Conservation (phyloP, 139 green algal species). For the Picochlorum sp. region DNA sequence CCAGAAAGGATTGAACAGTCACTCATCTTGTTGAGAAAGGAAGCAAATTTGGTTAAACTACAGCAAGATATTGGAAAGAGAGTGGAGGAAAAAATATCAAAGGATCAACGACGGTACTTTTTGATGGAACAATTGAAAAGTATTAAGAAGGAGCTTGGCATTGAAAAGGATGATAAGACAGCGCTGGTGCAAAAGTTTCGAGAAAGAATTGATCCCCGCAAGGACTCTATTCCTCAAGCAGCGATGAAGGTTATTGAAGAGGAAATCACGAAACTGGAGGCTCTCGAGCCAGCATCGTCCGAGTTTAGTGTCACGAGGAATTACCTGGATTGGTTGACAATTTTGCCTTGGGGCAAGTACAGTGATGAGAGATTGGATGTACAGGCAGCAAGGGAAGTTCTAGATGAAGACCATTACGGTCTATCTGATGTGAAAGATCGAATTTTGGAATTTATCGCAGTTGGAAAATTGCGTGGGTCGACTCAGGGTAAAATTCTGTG, state of each 20-base stretch:
- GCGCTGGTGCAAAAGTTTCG: conserved; percentile 72
- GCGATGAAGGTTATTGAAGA: conserved; percentile 66
- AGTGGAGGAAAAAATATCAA: conserved; percentile 95
- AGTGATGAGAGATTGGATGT: conserved; percentile 82
- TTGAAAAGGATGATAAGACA: conserved; percentile 96
- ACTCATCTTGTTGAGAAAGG: conserved; percentile 91
- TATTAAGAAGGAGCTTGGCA: conserved; percentile 96
- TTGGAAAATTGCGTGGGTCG: conserved; percentile 64
- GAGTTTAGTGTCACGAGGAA: conserved; percentile 97
- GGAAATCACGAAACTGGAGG: conserved; percentile 83
- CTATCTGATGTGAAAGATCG: conserved; percentile 92
- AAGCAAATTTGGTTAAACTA: conserved; percentile 92
- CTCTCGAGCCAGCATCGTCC: conserved; percentile 72
- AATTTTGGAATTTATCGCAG: conserved; percentile 97
- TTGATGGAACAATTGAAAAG: conserved; percentile 96
- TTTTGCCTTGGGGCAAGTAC: conserved; percentile 77
- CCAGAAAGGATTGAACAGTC: conserved; percentile 54
- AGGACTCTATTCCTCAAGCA: conserved; percentile 29
- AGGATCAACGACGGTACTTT: conserved; percentile 92
- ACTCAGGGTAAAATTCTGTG: conserved; percentile 92
- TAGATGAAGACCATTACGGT: conserved; percentile 95
- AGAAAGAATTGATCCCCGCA: conserved; percentile 33
- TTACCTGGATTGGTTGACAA: conserved; percentile 97
- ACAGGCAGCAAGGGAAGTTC: conserved; percentile 53
- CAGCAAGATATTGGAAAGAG: conserved; percentile 72